Evolutionary conservation across 1,284 basidiomycete species (phyloP), one percentile per base, ranked within the genome.

Genomic region (Pseudozyma sp.): DNA sequence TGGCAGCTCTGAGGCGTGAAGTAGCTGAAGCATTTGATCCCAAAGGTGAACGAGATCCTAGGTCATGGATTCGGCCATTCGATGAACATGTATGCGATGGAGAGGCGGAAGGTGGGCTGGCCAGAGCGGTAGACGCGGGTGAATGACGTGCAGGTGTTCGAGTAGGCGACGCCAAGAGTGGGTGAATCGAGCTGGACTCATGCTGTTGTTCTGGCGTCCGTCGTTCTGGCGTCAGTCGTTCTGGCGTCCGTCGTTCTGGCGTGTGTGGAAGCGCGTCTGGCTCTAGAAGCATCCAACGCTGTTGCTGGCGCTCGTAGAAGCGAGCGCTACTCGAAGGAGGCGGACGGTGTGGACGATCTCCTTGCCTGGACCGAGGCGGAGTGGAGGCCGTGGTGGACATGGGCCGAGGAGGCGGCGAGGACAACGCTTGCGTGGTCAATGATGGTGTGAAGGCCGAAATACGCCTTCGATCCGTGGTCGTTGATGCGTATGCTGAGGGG

Each of bases 241-340:
- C 29, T 19, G 48, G 37, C 7, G 24, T 24, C 24, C 24, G 39
- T 8, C 17, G 19, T 2, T 50, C 29, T 19, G 48, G 37, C 7
- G 53, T 33, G 6, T 49, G 37, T 19, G 56, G 52, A 8, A 42
- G 43, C 33, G 45, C 17, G 11, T 17, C 55, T 1, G 63, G 47
- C 17, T 63, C 55, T 14, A 49, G 58, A 10, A 58, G 48, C 37
- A 57, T 33, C 69, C 69, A 72, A 16, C 54, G 43, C 39, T 72
- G 69, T 11, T 67, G 56, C 24, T 72, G 64, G 1, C 69, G 69
- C 34, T 61, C 64, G 7, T 63, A 72, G 46, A 67, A 72, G 16
- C 62, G 62, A 8, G 69, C 69, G 17, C 64, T 72, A 37, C 69
- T 72, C 37, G 69, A 72, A 13, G 69, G 69, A 7, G 69, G 69